These are phyloP conservation scores for Osmanthus fragrans DNA, from an alignment of 257 asterid species.

Conservation along the genomic window DNA sequence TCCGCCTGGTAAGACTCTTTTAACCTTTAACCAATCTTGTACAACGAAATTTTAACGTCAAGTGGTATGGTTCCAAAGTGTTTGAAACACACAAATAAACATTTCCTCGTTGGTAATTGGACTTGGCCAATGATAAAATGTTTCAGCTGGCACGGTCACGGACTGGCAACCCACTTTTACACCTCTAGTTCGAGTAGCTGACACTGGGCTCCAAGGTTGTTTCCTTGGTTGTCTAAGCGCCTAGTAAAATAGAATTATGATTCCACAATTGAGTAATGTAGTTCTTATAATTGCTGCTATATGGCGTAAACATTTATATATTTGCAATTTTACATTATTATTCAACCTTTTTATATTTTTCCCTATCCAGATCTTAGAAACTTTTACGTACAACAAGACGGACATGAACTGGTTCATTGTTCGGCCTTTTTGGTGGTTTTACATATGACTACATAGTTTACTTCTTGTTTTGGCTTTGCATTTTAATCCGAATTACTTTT, in stretches of 20 bases:
- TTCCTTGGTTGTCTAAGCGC: neutral
- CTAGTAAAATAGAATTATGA: neutral
- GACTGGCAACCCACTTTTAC: neutral
- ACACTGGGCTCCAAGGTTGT: neutral
- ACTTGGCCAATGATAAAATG: neutral
- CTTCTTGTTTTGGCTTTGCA: slow-evolving; percentile 1
- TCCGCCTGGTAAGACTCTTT: slow-evolving; percentile 65
- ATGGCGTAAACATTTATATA: neutral
- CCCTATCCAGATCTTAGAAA: neutral
- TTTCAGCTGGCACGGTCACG: neutral
- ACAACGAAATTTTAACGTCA: neutral
- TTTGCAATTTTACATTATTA: neutral
- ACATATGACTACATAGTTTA: neutral
- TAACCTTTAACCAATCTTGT: neutral
- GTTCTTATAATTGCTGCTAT: neutral
- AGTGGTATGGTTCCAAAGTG: neutral
- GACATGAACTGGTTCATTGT: neutral
- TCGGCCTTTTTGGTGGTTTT: neutral
- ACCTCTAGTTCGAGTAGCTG: neutral
- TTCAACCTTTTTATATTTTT: neutral
- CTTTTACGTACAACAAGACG: neutral
- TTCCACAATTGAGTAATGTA: too few species aligned
- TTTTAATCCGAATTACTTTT: slow-evolving; percentile 18
- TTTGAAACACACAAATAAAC: neutral
- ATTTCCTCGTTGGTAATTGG: neutral